Evolutionary conservation across 169 alveolate species (phyloP), one percentile per base, ranked within the genome.

Genomic region (Ichthyophthirius multifiliis): DNA sequence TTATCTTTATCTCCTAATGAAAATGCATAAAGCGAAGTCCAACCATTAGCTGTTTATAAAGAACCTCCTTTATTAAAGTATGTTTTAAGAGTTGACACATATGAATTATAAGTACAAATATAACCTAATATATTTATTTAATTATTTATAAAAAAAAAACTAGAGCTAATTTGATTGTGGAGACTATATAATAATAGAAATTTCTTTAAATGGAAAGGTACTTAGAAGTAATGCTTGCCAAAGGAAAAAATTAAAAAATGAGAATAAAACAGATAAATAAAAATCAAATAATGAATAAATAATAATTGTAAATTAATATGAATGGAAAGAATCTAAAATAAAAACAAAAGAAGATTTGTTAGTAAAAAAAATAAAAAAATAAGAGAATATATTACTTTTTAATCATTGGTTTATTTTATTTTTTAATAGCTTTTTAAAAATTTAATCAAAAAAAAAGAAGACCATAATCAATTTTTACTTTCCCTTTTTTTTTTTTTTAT

Each of bases 1-100:
- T 45, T 93, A 74, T 64, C 90, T 35, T 43, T 93, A 31, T 75
- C 91, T 6, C 90, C 94, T 9, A 78, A 77, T 32, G 95, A 90
- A 32, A 83, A 83, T 45, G 95, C 97, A 5, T 79, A 82, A 43
- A 48, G 84, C 12, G 79, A 83, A 1, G 83, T 76, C 4, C 20
- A 80, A 15, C 71, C 79, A n/a, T 88, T 89, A 31, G 84, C 76
- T 37, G 90, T 89, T 0, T 85, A 75, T 37, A 62, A 86, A 62
- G 97, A 93, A 67, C 97, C 95, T 23, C 30, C 48, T 2, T 62
- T 89, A 10, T 62, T 55, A 10, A 77, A 47, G 23, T 83, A 20
- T 77, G 37, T 71, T 43, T 65, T 92, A 20, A 55, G 88, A 79
- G 84, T 84, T 23, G 93, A 87, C 45, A 73, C 83, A 20, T 93